Evolutionary conservation across 2,329 filamentous ascomycete species (phyloP).

Genomic region (Pseudogymnoascus sp.): DNA sequence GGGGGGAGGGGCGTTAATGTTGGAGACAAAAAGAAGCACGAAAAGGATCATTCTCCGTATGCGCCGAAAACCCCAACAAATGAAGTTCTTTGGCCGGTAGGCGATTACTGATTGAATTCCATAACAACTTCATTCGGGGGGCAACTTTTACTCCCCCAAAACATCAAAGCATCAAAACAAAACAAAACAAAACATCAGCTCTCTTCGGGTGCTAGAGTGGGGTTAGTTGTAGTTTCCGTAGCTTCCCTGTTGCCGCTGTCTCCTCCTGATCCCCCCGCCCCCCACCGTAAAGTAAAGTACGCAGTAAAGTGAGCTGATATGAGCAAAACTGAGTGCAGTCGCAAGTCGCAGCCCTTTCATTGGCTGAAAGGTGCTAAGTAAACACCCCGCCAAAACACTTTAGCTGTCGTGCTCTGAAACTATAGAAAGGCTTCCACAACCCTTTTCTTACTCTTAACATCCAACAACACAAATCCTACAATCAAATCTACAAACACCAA

Average conservation of each 20-base stretch:
- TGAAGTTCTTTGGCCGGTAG: background rate
- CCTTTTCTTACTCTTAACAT: background rate
- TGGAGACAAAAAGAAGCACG: background rate
- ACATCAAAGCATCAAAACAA: background rate
- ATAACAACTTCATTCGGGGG: background rate
- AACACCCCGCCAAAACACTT: background rate
- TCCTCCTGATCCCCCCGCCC: background rate
- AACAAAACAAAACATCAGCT: too few relatives aligned
- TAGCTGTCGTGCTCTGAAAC: background rate
- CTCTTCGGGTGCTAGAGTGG: background rate
- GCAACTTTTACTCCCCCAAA: background rate
- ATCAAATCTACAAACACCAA: background rate
- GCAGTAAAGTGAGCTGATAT: background rate
- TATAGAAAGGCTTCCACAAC: background rate
- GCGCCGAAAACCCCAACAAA: background rate
- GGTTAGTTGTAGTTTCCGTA: background rate
- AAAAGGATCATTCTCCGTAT: background rate
- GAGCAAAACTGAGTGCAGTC: background rate
- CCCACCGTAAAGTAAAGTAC: background rate
- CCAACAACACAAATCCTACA: background rate
- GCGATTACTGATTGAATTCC: conserved; percentile 6
- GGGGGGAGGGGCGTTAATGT: background rate
- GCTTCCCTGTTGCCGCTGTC: background rate
- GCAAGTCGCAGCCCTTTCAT: background rate
- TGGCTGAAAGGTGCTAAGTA: background rate